Evolutionary conservation across 202 grass and related monocot genomes (phyloP), one percentile per base, ranked within the genome.

Genomic region (Setaria viridis): DNA sequence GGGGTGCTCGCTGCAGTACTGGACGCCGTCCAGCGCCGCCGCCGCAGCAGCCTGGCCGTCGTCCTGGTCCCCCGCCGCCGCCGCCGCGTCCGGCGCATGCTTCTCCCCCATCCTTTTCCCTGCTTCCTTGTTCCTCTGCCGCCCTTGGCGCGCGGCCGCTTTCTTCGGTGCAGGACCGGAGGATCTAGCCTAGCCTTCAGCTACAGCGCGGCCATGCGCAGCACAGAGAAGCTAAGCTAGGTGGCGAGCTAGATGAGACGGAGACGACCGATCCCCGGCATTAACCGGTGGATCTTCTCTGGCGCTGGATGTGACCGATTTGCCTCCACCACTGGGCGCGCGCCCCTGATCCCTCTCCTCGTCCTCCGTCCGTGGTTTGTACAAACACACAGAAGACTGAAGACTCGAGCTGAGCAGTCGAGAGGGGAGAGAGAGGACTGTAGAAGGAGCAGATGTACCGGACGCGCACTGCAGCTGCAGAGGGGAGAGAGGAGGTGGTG

Each of bases 1-100:
- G 0, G 95, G 85, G 75, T 98, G 95, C 82, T 95, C 92, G 88
- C 87, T 90, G 85, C 95, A 98, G 73, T 90, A 86, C 89, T 90
- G 88, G 79, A 94, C 65, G 41, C 93, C 90, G 48, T 89, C 90
- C 35, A 70, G 39, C 63, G 56, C 50, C 75, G 9, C 65, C 37
- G 53, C 76, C 63, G 78, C 56, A 6, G 3, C 70, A 20, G 68
- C 72, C 32, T 15, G 21, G 46, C 65, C 91, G 54, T 54, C 79
- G 17, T 68, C 80, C 78, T 32, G 67, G 59, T 84, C 89, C 86
- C 71, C 80, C 50, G 21, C 58, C 32, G 9, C 49, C 39, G 42
- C 79, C 66, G 16, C 53, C 51, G 72, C 80, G 34, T 55, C 70
- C 20, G 54, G 20, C 14, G 65, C 82, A 29, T 55, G 29, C 72